Percentiles rank a stretch among this genome's conserved stretches.
Evolutionary conservation across 805 yeast species (phyloP).

Genomic region (Candida palmyrensis): DNA sequence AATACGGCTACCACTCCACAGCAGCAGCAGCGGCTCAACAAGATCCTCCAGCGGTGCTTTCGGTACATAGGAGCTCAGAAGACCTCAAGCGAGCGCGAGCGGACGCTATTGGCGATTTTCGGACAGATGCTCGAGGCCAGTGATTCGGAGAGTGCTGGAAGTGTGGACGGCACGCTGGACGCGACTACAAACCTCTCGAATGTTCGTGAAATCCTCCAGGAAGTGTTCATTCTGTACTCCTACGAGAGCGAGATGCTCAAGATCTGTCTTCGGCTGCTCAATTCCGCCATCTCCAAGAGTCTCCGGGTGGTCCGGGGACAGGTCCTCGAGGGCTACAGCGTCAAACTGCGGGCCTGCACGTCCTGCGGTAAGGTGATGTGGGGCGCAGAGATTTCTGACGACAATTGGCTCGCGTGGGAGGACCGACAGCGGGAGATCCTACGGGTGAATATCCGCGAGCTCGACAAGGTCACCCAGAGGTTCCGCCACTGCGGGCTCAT

Average conservation of each 20-base stretch:
- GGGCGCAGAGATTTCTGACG: constrained; percentile 56
- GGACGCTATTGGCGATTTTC: constrained; percentile 51
- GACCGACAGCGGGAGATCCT: constrained; percentile 19
- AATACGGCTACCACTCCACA: too few relatives aligned
- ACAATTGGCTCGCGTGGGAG: constrained; percentile 56
- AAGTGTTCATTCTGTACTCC: constrained; percentile 58
- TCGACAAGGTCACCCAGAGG: constrained; percentile 2
- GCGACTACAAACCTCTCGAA: constrained; percentile 52
- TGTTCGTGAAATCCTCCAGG: constrained; percentile 53
- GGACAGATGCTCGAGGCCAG: constrained; percentile 45
- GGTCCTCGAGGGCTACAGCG: constrained; percentile 56
- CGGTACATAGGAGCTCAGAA: too few relatives aligned
- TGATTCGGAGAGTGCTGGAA: background rate
- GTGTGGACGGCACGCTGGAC: constrained; percentile 25
- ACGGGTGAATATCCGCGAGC: background rate
- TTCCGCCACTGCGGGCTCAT: constrained; percentile 33
- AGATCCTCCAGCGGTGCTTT: too few relatives aligned
- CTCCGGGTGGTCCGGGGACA: constrained; percentile 38
- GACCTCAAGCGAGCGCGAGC: too few relatives aligned
- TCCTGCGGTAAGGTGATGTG: constrained; percentile 71
- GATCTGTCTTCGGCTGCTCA: constrained; percentile 49
- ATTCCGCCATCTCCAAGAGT: constrained; percentile 48
- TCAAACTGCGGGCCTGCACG: constrained; percentile 53
- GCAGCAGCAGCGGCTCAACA: too few relatives aligned
- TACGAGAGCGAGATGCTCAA: constrained; percentile 56